phyloP scores from a whole-genome alignment of 306 rosid species.

The Acacia crassicarpa region DNA sequence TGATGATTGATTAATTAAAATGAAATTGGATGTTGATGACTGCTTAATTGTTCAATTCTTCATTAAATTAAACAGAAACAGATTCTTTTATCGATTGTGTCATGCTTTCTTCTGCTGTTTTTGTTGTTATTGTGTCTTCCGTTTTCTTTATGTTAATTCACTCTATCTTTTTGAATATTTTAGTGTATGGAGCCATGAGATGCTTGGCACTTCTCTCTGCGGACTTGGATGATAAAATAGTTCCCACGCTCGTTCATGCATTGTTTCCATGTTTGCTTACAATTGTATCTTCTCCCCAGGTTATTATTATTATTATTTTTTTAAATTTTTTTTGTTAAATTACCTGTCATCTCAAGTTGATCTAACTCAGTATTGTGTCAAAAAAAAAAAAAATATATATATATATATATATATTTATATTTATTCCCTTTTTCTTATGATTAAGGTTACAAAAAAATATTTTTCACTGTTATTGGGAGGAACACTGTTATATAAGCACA shows the following conservation, averaged over 20 bases:
- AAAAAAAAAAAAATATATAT: too few species aligned
- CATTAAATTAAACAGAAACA: constrained; percentile 10
- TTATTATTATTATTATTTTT: neutral
- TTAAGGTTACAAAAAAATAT: neutral
- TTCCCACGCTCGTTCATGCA: constrained; percentile 73
- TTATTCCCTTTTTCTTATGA: neutral
- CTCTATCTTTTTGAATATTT: constrained; percentile 23
- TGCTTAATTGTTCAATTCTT: constrained; percentile 16
- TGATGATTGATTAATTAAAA: constrained; percentile 5
- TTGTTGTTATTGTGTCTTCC: constrained; percentile 4
- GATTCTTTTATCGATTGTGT: neutral
- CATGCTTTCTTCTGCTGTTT: constrained; percentile 22
- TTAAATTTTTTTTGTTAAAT: neutral
- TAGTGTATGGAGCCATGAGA: constrained; percentile 93
- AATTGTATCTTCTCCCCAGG: constrained; percentile 86
- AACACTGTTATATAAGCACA: neutral
- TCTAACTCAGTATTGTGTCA: neutral
- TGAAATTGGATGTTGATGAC: constrained; percentile 11
- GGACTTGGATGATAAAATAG: constrained; percentile 84
- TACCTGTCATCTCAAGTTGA: constrained; percentile 14
- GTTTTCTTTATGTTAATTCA: constrained; percentile 30
- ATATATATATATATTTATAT: neutral
- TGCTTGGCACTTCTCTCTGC: constrained; percentile 88
- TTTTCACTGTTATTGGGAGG: constrained; percentile 15
- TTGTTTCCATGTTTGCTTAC: constrained; percentile 81